phyloP scores from a whole-genome alignment of 2,329 filamentous ascomycete genomes.

The Stachybotrys elegans region DNA sequence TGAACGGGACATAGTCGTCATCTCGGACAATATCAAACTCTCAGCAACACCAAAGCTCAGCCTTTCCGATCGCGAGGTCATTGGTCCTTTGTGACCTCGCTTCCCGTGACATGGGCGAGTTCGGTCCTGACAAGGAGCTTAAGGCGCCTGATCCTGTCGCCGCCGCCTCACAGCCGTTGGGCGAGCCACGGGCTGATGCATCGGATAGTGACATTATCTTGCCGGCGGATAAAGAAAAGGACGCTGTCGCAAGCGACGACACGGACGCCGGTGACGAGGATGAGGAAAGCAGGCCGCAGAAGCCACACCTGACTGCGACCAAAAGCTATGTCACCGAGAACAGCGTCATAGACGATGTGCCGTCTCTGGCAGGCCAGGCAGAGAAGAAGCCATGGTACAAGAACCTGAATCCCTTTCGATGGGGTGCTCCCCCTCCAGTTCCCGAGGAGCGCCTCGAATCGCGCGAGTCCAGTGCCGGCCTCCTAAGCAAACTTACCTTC shows the following conservation, averaged over 20 bases:
- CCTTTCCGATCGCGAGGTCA: too few relatives aligned
- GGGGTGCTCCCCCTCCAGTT: constrained; percentile 51
- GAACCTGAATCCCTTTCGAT: constrained; percentile 55
- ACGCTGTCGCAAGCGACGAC: constrained; percentile 11
- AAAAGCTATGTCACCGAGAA: constrained; percentile 50
- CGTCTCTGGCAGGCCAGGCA: constrained; percentile 30
- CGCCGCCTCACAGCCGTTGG: constrained; percentile 20
- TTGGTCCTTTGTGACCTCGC: too few relatives aligned
- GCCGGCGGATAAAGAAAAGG: constrained; percentile 7
- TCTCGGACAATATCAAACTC: too few relatives aligned
- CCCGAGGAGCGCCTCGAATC: constrained; percentile 51
- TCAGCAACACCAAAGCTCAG: too few relatives aligned
- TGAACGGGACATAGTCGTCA: too few relatives aligned
- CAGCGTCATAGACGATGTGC: too few relatives aligned
- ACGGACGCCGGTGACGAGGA: constrained; percentile 11
- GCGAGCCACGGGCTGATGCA: constrained; percentile 11
- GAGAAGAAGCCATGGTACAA: constrained; percentile 58
- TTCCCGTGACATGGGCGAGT: constrained; percentile 21
- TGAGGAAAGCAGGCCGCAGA: constrained; percentile 8
- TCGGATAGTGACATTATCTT: constrained; percentile 6
- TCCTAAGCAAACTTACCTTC: constrained; percentile 74
- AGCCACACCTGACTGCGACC: constrained; percentile 22
- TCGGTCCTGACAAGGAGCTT: constrained; percentile 18
- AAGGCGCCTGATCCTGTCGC: constrained; percentile 22
- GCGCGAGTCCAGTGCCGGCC: constrained; percentile 66